Percentiles rank a stretch among this genome's conserved stretches.
Evolutionary conservation across 768 basidiomycete genomes (phyloP).

Genomic region (Pleurotus pulmonarius): DNA sequence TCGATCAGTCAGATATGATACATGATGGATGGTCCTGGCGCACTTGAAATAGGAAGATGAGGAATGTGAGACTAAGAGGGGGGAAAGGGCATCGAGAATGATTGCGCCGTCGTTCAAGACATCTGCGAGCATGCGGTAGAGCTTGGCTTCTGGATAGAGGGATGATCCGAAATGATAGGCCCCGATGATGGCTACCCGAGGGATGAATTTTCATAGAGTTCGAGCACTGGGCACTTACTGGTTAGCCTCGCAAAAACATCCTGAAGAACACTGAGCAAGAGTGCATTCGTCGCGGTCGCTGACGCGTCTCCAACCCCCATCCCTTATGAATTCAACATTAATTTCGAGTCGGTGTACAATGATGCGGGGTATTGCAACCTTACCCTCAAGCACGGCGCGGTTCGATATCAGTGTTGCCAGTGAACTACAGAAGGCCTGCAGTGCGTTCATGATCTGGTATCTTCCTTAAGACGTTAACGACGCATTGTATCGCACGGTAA

Average conservation of each 20-base stretch:
- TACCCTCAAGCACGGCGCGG: constrained; percentile 66
- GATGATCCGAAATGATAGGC: constrained; percentile 63
- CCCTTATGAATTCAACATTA: constrained; percentile 28
- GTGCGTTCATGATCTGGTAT: constrained; percentile 62
- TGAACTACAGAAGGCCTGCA: constrained; percentile 71
- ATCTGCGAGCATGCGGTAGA: constrained; percentile 64
- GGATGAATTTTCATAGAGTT: not conserved
- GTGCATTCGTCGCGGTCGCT: constrained; percentile 61
- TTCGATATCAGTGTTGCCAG: constrained; percentile 61
- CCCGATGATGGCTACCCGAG: constrained; percentile 51
- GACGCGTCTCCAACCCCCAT: constrained; percentile 69
- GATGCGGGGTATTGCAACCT: not conserved
- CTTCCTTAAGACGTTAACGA: constrained; percentile 26
- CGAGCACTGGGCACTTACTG: constrained; percentile 35
- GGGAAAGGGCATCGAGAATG: constrained; percentile 58
- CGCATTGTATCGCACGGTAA: constrained; percentile 3
- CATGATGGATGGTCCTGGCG: not conserved
- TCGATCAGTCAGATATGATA: too few species aligned
- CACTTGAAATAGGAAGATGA: constrained; percentile 1
- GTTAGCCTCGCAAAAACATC: constrained; percentile 61
- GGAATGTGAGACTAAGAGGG: constrained; percentile 40
- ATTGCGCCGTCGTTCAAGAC: constrained; percentile 60
- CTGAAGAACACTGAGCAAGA: constrained; percentile 63
- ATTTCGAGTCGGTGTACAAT: not conserved
- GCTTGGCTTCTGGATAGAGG: constrained; percentile 68